Evolutionary conservation across 495 filamentous ascomycete genomes (phyloP).

Genomic region (Terfezia claveryi): DNA sequence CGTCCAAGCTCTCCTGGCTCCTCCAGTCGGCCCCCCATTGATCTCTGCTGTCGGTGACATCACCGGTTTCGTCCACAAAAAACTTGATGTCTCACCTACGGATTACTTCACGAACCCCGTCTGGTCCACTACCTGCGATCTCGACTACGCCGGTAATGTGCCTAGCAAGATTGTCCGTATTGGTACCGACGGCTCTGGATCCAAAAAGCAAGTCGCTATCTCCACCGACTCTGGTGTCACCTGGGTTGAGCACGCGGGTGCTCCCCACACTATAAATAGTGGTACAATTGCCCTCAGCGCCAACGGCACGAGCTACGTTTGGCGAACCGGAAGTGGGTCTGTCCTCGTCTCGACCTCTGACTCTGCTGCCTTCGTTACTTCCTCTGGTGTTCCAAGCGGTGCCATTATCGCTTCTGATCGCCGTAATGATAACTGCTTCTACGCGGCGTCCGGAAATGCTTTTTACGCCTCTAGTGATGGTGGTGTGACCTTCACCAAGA

Average conservation of each 20-base stretch:
- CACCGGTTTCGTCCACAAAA: constrained; percentile 30
- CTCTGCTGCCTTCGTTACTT: constrained; percentile 23
- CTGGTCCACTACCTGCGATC: constrained; percentile 28
- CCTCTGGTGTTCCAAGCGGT: constrained; percentile 22
- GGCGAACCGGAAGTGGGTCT: constrained; percentile 19
- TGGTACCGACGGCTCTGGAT: constrained; percentile 25
- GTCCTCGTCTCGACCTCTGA: constrained; percentile 9
- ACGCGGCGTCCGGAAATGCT: constrained; percentile 24
- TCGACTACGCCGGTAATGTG: constrained; percentile 36
- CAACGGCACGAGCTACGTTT: constrained; percentile 30
- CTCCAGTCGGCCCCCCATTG: constrained; percentile 31
- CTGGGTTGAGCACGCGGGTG: constrained; percentile 28
- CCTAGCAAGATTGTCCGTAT: constrained; percentile 31
- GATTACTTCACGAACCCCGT: constrained; percentile 29
- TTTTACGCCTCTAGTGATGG: constrained; percentile 30
- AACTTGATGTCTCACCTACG: constrained; percentile 27
- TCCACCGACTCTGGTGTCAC: constrained; percentile 19
- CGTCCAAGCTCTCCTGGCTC: constrained; percentile 29
- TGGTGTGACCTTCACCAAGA: constrained; percentile 24
- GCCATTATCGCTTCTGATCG: constrained; percentile 32
- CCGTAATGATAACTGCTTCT: constrained; percentile 30
- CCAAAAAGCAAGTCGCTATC: constrained; percentile 16
- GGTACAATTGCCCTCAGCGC: constrained; percentile 32
- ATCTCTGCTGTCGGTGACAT: constrained; percentile 37
- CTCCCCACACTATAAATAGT: constrained; percentile 22